phyloP scores from a whole-genome alignment of 257 asterid species.

The Nicotiana benthamiana region DNA sequence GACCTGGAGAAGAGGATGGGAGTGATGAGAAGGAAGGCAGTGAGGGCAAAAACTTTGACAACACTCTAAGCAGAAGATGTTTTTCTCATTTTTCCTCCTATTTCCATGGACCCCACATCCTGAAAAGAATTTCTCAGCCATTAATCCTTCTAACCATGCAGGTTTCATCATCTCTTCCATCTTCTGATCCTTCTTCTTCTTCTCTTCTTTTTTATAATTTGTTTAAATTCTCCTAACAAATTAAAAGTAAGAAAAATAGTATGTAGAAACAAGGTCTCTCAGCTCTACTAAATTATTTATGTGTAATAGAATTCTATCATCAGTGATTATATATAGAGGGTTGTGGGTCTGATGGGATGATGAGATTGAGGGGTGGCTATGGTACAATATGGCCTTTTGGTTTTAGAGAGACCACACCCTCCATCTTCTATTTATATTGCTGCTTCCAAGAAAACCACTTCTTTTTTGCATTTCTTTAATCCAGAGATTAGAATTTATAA shows the following conservation, averaged over 20 bases:
- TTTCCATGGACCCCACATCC: conserved; percentile 53
- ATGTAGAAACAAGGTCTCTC: background rate
- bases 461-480: too few species aligned
- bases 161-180: conserved; percentile 28
- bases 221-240: conserved; percentile 5
- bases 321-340: background rate
- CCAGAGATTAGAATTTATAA: background rate
- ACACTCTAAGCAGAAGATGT: conserved; percentile 76
- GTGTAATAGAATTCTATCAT: background rate
- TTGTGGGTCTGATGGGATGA: conserved; percentile 3
- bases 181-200: background rate
- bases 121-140: conserved; percentile 64
- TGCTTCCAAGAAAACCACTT: background rate
- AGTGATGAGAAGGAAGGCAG: conserved; percentile 64
- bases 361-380: background rate
- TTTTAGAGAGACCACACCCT: background rate
- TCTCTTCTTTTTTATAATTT: background rate
- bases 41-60: conserved; percentile 82
- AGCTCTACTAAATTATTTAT: background rate
- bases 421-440: background rate
- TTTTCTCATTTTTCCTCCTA: conserved; percentile 68
- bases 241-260: background rate
- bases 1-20: conserved; percentile 75
- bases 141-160: conserved; percentile 79
- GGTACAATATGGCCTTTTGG: background rate